Conservation (phyloP, 805 yeast genomes). For the Ogataea ganodermae region DNA sequence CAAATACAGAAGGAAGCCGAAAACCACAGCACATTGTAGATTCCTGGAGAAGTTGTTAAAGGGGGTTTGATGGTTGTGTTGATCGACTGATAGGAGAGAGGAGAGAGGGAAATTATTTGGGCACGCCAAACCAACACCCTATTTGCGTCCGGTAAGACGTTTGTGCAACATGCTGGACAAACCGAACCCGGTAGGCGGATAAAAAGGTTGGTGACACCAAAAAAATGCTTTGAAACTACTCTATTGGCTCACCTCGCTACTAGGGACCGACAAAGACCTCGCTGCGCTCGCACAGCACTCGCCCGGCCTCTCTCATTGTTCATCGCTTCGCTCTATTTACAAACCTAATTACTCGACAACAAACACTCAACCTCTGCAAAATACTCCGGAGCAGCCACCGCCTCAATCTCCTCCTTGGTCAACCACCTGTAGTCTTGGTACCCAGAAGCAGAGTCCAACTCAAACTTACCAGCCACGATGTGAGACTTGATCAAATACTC, state of each 20-base stretch:
- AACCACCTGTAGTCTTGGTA: conserved; percentile 74
- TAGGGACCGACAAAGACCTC: not conserved
- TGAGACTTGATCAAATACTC: conserved; percentile 86
- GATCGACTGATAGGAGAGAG: too few species aligned
- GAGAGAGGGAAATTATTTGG: not conserved
- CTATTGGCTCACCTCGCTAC: too few species aligned
- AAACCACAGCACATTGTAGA: too few species aligned
- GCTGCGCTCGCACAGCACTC: not conserved
- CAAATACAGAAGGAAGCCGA: too few species aligned
- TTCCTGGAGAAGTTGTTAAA: too few species aligned
- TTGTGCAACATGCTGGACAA: too few species aligned
- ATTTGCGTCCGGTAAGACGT: too few species aligned
- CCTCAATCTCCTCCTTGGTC: conserved; percentile 72
- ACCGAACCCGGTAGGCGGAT: too few species aligned
- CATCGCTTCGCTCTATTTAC: conserved; percentile 5
- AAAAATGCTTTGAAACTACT: too few species aligned
- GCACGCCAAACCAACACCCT: not conserved
- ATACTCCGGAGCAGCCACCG: conserved; percentile 54
- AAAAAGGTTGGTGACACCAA: too few species aligned
- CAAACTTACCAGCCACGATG: conserved; percentile 80
- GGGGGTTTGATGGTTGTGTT: too few species aligned
- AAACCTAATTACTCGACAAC: conserved; percentile 33
- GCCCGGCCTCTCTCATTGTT: too few species aligned
- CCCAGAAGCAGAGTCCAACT: conserved; percentile 40
- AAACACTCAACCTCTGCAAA: conserved; percentile 55